Evolutionary conservation across 805 yeast species (phyloP), one percentile per base, ranked within the genome.

Genomic region (Saccharomycopsis guyanensis): DNA sequence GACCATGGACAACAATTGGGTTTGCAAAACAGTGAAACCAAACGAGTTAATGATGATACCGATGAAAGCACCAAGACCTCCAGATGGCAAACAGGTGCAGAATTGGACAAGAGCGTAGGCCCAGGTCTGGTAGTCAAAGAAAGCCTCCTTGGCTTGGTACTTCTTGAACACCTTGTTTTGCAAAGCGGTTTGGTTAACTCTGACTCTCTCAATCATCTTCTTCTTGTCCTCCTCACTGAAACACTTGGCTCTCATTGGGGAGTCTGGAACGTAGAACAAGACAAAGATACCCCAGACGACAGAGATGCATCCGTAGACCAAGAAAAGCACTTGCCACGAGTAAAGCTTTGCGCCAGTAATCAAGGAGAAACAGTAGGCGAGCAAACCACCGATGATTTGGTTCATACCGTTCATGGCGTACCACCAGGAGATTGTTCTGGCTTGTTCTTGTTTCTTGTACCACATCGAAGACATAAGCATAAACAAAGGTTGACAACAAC

Each of bases 181-280:
- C 39, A 61, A 56, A 43, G 71, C 73, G 20, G 68, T 66, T 40
- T 59, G 60, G 41, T 64, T 67, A 24, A 57, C 56, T 32, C 62
- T 59, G 5, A 59, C 57, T 51, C 68, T 56, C 4, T 59, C 55
- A 39, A 59, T 57, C 31, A 58, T 60, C 40, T 57, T 53, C 33
- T 56, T 53, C 43, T 58, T 63, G 43, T 65, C 66, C 25, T 51
- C 56, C 31, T 58, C 63, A 24, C 56, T 59, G 35, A 65, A 57
- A 38, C 62, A 66, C 53, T 65, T 62, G 3, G 68, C 68, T 31
- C 54, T 45, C 33, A 60, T 55, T 36, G 66, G 67, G 38, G 56
- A 54, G 50, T 62, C 61, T n/a, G 70, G 68, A 18, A 64, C 48
- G 34, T 57, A 54, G 38, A 60, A 48, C 19, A 54, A 38, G 41